A percentile compares a stretch with the other conserved stretches of the same genome.
Conservation (phyloP, 345 rosid species). For the Camelina laxa region DNA sequence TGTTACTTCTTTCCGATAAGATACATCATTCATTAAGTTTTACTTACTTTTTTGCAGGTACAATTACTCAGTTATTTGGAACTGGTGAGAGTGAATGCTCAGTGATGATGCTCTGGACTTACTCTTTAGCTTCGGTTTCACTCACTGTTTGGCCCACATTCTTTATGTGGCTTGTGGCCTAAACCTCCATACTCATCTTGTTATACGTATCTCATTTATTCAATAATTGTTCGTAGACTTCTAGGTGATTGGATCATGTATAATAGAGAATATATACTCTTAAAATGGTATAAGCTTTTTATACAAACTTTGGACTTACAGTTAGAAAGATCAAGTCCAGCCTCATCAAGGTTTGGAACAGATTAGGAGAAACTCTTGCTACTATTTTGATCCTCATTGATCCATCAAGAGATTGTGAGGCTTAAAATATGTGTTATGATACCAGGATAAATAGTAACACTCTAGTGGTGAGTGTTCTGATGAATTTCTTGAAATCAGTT, state of each 20-base stretch:
- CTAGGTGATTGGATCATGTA: no score
- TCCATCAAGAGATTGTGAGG: constrained; percentile 98
- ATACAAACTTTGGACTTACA: constrained; percentile 50
- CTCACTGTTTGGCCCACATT: constrained; percentile 70
- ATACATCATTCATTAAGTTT: not conserved
- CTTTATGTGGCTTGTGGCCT: constrained; percentile 72
- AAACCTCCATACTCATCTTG: not conserved
- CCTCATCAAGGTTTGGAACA: constrained; percentile 67
- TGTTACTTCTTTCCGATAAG: no score
- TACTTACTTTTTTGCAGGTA: constrained; percentile 46
- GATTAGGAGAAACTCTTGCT: constrained; percentile 52
- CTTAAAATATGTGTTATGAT: constrained; percentile 74
- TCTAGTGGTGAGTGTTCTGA: no score
- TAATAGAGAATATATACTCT: not conserved
- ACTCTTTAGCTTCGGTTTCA: constrained; percentile 63
- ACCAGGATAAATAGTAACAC: constrained; percentile 3
- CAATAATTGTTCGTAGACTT: not conserved
- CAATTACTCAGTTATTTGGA: constrained; percentile 68
- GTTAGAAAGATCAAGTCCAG: constrained; percentile 74
- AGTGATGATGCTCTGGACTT: constrained; percentile 71
- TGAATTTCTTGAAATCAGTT: no score
- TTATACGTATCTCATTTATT: constrained; percentile 8
- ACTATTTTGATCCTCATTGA: constrained; percentile 69
- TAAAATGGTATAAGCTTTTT: not conserved
- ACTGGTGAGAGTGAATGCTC: constrained; percentile 74